These are phyloP conservation scores for Quercus phellos DNA, from an alignment of 331 rosid species.

Conservation along the genomic window DNA sequence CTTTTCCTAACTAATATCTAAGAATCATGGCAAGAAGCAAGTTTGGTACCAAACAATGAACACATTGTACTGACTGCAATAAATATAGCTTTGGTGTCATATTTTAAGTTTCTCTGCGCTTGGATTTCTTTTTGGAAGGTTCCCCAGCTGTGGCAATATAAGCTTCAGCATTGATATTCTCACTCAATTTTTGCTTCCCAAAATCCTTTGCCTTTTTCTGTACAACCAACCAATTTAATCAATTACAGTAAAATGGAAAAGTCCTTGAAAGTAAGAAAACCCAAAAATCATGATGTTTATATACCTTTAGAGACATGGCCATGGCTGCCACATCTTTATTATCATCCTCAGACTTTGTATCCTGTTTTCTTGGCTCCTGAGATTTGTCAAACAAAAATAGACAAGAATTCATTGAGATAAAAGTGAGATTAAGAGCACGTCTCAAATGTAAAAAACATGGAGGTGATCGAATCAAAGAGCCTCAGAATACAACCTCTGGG, in stretches of 20 bases:
- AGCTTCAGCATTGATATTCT: slow-evolving; percentile 50
- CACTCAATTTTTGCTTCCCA: slow-evolving; percentile 50
- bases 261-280: not conserved
- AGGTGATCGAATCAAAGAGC: not conserved
- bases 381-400: slow-evolving; percentile 2
- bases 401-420: not conserved
- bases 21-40: not conserved
- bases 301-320: slow-evolving; percentile 65
- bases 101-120: slow-evolving; percentile 26
- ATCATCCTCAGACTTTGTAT: slow-evolving; percentile 37
- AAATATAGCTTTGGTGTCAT: not conserved
- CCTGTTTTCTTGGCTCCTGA: slow-evolving; percentile 57
- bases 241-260: not conserved
- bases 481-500: slow-evolving; percentile 45
- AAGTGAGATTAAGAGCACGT: not conserved
- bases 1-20: not conserved
- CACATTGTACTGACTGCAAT: not conserved
- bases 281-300: not conserved
- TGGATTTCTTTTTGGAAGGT: slow-evolving; percentile 59
- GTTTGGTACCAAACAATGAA: too few relatives aligned
- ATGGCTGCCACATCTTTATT: slow-evolving; percentile 44
- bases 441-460: not conserved
- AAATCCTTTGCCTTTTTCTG: slow-evolving; percentile 70
- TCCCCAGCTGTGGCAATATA: slow-evolving; percentile 55
- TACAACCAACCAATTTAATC: not conserved